phyloP scores from a whole-genome alignment of 2,329 filamentous ascomycete genomes.

The Fusarium sp. region DNA sequence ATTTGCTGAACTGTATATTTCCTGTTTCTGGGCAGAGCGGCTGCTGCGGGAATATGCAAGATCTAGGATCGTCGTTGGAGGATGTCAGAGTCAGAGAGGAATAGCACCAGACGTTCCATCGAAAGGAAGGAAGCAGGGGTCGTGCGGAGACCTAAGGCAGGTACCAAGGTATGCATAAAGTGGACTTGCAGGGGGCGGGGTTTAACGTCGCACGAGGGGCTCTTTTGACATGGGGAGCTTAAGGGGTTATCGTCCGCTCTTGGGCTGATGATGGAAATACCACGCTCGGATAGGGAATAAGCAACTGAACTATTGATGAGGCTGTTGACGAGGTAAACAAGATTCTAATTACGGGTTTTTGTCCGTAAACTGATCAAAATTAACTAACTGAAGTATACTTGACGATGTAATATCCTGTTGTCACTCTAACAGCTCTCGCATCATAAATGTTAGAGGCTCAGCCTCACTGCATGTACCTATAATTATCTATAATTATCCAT shows the following conservation, averaged over 20 bases:
- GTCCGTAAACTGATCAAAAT: background rate
- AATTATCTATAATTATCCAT: background rate
- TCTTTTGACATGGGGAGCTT: constrained; percentile 9
- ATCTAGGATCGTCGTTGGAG: constrained; percentile 16
- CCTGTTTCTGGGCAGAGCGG: constrained; percentile 7
- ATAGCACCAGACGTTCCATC: background rate
- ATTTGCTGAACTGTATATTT: constrained; percentile 20
- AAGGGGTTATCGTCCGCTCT: constrained; percentile 25
- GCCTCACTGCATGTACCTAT: background rate
- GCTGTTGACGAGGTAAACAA: background rate
- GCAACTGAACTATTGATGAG: constrained; percentile 8
- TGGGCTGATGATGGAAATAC: constrained; percentile 21
- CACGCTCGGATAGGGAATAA: constrained; percentile 6
- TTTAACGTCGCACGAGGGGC: constrained; percentile 29
- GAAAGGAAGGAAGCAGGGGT: constrained; percentile 19
- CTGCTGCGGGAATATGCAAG: constrained; percentile 5
- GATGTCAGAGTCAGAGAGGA: background rate
- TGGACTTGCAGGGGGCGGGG: constrained; percentile 29
- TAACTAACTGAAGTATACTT: background rate
- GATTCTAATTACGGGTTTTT: background rate
- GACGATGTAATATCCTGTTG: background rate
- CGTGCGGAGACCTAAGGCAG: background rate
- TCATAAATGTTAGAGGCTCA: background rate
- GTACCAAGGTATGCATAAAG: constrained; percentile 34
- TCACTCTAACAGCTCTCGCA: background rate